Evolutionary conservation across 2,329 filamentous ascomycete species (phyloP).

Genomic region (Graphiopsis chlorocephala): DNA sequence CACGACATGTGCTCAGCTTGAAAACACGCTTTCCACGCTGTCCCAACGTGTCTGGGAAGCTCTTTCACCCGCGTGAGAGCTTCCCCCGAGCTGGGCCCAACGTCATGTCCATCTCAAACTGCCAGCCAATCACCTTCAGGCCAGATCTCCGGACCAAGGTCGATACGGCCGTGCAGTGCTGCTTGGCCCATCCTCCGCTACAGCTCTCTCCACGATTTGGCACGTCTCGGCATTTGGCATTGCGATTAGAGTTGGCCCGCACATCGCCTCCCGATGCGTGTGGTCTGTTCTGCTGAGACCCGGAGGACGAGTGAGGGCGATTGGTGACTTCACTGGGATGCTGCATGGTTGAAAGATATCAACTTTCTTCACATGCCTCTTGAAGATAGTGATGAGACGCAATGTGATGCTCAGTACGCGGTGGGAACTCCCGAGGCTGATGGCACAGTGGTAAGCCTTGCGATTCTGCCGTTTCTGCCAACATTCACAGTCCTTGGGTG

Average conservation of each 20-base stretch:
- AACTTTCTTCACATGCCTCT: conserved; percentile 5
- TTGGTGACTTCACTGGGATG: conserved; percentile 1
- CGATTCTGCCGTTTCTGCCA: not conserved
- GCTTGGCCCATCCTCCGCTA: not conserved
- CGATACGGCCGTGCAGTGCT: conserved; percentile 2
- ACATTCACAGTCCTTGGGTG: not conserved
- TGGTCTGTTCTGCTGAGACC: not conserved
- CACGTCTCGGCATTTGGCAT: not conserved
- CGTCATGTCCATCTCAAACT: not conserved
- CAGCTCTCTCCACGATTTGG: conserved; percentile 15
- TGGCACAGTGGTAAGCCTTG: not conserved
- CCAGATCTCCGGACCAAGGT: conserved; percentile 6
- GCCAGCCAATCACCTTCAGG: conserved; percentile 5
- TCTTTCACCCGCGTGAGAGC: conserved; percentile 10
- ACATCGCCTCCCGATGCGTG: conserved; percentile 8
- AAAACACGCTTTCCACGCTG: not conserved
- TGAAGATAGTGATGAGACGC: not conserved
- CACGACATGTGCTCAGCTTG: not conserved
- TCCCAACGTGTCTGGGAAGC: conserved; percentile 13
- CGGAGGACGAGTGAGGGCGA: too few species aligned
- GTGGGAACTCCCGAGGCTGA: not conserved
- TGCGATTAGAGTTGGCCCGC: conserved; percentile 12
- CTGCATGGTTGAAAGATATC: not conserved
- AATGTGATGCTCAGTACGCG: not conserved
- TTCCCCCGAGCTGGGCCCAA: conserved; percentile 4